These are phyloP conservation scores for Geranium rotundifolium DNA, from an alignment of 345 rosid species.

Conservation along the genomic window DNA sequence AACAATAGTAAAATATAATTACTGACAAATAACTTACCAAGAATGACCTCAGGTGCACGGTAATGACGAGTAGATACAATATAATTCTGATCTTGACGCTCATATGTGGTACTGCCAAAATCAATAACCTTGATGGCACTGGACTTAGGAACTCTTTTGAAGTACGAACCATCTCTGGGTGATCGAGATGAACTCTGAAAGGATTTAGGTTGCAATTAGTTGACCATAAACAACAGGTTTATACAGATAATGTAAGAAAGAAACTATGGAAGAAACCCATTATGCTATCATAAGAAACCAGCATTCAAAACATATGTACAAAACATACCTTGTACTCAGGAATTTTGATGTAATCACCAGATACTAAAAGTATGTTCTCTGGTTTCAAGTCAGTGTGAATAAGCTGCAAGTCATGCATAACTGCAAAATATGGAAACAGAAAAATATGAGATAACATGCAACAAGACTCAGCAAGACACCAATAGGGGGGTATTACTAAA, in stretches of 20 bases:
- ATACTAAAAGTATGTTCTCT: conserved; percentile 67
- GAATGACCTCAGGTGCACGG: conserved; percentile 84
- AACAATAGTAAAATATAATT: too few species aligned
- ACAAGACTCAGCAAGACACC: not conserved
- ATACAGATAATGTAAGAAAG: too few species aligned
- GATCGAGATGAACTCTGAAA: conserved; percentile 40
- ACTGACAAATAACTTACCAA: conserved; percentile 27
- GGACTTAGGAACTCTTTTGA: conserved; percentile 70
- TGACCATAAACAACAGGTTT: too few species aligned
- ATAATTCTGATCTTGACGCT: conserved; percentile 69
- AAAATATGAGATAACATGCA: not conserved
- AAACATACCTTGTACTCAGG: conserved; percentile 64
- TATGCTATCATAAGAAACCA: not conserved
- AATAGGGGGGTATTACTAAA: too few species aligned
- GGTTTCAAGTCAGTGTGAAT: conserved; percentile 89
- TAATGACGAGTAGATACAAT: conserved; percentile 80
- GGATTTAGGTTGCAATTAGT: not conserved
- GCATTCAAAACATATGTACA: not conserved
- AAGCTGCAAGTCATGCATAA: conserved; percentile 78
- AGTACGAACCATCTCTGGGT: conserved; percentile 40
- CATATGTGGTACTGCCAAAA: conserved; percentile 84
- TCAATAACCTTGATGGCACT: conserved; percentile 82
- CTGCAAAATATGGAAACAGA: conserved; percentile 29
- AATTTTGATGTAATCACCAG: conserved; percentile 64
- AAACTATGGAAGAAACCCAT: not conserved